Percentiles rank a stretch among this genome's conserved stretches.
phyloP scores from a whole-genome alignment of 2,329 filamentous ascomycete species.

The Trichoderma pleuroti region DNA sequence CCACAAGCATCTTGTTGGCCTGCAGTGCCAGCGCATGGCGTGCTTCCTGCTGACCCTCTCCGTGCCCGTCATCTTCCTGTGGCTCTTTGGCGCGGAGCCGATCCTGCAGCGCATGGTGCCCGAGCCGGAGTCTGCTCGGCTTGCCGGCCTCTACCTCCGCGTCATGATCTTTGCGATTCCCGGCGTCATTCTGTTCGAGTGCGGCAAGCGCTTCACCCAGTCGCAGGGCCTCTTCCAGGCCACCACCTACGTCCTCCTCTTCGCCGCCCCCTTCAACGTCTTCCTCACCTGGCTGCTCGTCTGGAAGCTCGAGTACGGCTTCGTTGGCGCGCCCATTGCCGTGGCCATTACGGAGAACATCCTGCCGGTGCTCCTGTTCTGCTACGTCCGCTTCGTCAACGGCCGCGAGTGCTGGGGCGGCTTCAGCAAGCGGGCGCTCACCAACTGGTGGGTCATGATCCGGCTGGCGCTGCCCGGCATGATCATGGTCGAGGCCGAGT shows the following conservation, averaged over 20 bases:
- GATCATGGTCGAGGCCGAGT: constrained; percentile 92
- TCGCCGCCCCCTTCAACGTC: constrained; percentile 74
- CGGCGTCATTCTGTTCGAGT: constrained; percentile 73
- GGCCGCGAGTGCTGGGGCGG: constrained; percentile 82
- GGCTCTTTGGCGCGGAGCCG: constrained; percentile 60
- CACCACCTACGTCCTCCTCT: constrained; percentile 70
- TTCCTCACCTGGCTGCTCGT: constrained; percentile 77
- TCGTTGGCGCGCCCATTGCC: constrained; percentile 77
- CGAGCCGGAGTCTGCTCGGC: constrained; percentile 56
- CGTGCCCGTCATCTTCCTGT: constrained; percentile 68
- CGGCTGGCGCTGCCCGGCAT: constrained; percentile 83
- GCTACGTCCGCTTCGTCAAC: constrained; percentile 71
- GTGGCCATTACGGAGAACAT: constrained; percentile 75
- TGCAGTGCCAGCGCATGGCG: constrained; percentile 79
- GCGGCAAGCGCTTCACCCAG: constrained; percentile 76
- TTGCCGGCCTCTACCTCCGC: constrained; percentile 70
- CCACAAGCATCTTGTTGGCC: constrained; percentile 78
- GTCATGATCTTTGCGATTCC: constrained; percentile 71
- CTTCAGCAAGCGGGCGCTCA: constrained; percentile 65
- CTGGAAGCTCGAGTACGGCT: constrained; percentile 66
- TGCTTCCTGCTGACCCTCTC: constrained; percentile 70
- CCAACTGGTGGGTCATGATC: constrained; percentile 80
- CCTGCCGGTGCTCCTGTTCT: constrained; percentile 70
- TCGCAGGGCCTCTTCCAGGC: constrained; percentile 78
- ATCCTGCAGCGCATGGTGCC: constrained; percentile 53